These are phyloP conservation scores for Backusella luteola DNA, from an alignment of 192 early-diverging fungal species.

Conservation along the genomic window DNA sequence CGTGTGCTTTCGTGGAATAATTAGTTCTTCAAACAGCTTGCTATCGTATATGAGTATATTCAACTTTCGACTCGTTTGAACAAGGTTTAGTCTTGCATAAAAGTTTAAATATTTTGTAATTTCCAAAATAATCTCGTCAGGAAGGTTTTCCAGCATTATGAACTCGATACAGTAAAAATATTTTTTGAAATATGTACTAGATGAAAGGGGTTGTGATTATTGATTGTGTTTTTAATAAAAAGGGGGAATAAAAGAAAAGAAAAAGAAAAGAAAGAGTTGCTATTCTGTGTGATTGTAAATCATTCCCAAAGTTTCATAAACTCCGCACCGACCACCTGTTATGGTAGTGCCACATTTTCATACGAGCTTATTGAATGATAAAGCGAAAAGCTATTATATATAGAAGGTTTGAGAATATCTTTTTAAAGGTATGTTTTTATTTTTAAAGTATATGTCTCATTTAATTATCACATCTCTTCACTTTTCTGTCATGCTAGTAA, in stretches of 20 bases:
- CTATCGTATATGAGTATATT: background rate
- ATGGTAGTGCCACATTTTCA: too few species aligned
- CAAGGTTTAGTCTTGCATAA: background rate
- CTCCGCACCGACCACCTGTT: too few species aligned
- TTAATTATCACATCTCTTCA: too few species aligned
- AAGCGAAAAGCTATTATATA: too few species aligned
- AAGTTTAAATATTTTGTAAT: background rate
- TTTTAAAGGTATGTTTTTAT: too few species aligned
- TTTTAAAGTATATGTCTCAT: too few species aligned
- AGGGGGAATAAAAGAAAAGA: background rate
- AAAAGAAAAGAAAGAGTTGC: too few species aligned
- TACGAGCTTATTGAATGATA: too few species aligned
- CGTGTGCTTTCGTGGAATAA: background rate
- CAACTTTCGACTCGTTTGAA: background rate
- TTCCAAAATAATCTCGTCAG: background rate
- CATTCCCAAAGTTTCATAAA: too few species aligned
- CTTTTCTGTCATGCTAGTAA: too few species aligned
- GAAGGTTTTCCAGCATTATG: background rate
- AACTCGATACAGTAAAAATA: background rate
- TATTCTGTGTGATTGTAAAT: too few species aligned
- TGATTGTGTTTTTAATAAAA: background rate
- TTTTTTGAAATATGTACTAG: background rate
- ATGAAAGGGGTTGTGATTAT: background rate
- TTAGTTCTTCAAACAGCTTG: background rate
- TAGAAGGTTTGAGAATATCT: too few species aligned